Evolutionary conservation across 208 protist species (phyloP).

Genomic region (Porcisia hertigi): DNA sequence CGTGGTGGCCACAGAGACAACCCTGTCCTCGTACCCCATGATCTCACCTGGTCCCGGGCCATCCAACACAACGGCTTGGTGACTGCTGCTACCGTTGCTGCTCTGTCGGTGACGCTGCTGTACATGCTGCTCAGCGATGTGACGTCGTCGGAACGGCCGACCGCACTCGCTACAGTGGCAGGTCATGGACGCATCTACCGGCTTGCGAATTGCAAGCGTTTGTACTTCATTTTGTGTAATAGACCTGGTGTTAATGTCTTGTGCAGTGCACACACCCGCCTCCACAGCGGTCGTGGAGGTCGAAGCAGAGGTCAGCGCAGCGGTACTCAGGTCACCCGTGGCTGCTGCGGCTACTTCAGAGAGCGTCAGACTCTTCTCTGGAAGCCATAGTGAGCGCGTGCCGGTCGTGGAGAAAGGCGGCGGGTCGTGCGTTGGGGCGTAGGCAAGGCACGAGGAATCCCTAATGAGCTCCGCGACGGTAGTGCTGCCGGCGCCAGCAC

Average conservation of each 20-base stretch:
- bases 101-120: constrained; percentile 32
- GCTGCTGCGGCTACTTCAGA: not conserved
- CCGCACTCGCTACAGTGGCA: constrained; percentile 73
- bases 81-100: not conserved
- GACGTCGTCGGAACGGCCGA: constrained; percentile 43
- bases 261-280: not conserved
- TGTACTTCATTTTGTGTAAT: not conserved
- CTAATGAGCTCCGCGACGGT: constrained; percentile 4
- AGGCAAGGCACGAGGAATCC: constrained; percentile 26
- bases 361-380: not conserved
- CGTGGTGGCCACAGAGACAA: not conserved
- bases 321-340: not conserved
- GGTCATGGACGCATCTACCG: constrained; percentile 38
- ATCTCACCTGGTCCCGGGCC: constrained; percentile 61
- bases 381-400: constrained; percentile 29
- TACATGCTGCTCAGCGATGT: constrained; percentile 54
- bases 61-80: constrained; percentile 33
- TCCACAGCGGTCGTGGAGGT: not conserved
- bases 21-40: constrained; percentile 34
- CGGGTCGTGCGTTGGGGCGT: constrained; percentile 48
- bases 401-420: constrained; percentile 61
- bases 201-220: constrained; percentile 26
- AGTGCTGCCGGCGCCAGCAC: not conserved
- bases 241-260: not conserved
- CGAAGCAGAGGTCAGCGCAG: no score